phyloP scores from a whole-genome alignment of 1,284 basidiomycete genomes.

The Papiliotrema flavescens region DNA sequence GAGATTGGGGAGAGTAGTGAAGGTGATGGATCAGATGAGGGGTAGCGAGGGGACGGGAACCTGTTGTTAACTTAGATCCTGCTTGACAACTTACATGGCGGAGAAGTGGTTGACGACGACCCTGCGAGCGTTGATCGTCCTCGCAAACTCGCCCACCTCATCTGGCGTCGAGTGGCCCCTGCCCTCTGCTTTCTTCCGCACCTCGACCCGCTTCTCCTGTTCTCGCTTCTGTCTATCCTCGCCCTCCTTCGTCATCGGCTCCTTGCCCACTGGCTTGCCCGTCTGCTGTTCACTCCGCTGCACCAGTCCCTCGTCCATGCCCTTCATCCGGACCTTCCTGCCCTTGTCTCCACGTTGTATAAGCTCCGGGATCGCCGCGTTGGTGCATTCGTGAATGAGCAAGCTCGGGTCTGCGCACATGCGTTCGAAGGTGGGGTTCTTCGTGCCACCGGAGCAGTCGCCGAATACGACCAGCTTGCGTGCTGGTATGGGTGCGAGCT shows the following conservation, averaged over 20 bases:
- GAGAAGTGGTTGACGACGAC: constrained; percentile 82
- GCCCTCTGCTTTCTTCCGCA: constrained; percentile 57
- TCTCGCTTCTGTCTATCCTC: constrained; percentile 37
- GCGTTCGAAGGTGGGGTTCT: constrained; percentile 31
- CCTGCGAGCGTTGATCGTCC: constrained; percentile 59
- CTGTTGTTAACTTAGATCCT: constrained; percentile 6
- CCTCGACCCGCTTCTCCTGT: constrained; percentile 47
- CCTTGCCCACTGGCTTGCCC: constrained; percentile 15
- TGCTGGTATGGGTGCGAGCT: constrained; percentile 42
- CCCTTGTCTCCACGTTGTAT: constrained; percentile 44
- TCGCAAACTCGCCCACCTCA: constrained; percentile 78
- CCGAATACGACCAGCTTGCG: constrained; percentile 51
- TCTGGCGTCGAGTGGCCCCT: constrained; percentile 78
- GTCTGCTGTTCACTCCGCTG: constrained; percentile 29
- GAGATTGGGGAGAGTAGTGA: constrained; percentile 51
- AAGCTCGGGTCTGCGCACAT: constrained; percentile 40
- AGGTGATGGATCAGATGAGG: constrained; percentile 33
- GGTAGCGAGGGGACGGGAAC: constrained; percentile 34
- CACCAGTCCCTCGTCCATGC: constrained; percentile 42
- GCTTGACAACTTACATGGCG: constrained; percentile 55
- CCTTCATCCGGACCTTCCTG: constrained; percentile 28
- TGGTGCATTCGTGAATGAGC: constrained; percentile 73
- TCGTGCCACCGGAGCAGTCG: constrained; percentile 44
- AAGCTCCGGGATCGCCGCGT: constrained; percentile 63
- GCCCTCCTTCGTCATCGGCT: constrained; percentile 30